Base-by-base conservation (phyloP, 441 rosid genomes). In the Isatis lusitanica region DNA sequence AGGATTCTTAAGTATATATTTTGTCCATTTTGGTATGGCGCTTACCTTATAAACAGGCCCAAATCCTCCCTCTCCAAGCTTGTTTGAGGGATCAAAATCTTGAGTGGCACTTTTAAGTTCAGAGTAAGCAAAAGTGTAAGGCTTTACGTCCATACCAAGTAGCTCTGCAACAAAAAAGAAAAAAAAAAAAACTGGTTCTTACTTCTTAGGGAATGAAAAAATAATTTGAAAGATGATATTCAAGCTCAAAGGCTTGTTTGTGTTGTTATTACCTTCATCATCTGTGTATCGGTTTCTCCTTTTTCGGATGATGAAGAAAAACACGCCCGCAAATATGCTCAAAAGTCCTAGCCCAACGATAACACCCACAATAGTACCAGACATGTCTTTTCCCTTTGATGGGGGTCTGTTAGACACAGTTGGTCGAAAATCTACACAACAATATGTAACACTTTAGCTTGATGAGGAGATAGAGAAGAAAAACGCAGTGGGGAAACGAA, bases 1-100 rank as follows among this genome's bases (percentile, higher is more conserved):
- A 1, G 24, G 24, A 21, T 21, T 21, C 24, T 21, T 21, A 50
- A 9, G 9, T 8, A n/a, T n/a, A n/a, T n/a, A 38, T 11, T 39
- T 39, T 4, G n/a, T 56, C 39, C 12, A 56, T 31, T 30, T 31
- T 28, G 24, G 1, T 13, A n/a, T 21, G 11, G 36, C 24, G 4
- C 30, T 61, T 74, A 43, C 78, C 74, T 68, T 74, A 43, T 39
- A 74, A 68, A 74, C 78, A 59, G 78, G 48, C 58, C 90, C 90
- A 47, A 86, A 86, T 46, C 90, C 90, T 72, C 88, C 88, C 78
- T 84, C 88, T 35, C 86, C 88, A 48, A 84, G 88, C 71, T 86
- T 86, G 74, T 84, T 84, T 38, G 68, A 67, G 44, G 81, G 81
- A 76, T 40, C 64, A 44, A 84, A 86, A 47, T 78, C 84, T 71